These are phyloP conservation scores for Emmonsiellopsis sp. DNA, from an alignment of 2,329 filamentous ascomycete species.

Conservation along the genomic window DNA sequence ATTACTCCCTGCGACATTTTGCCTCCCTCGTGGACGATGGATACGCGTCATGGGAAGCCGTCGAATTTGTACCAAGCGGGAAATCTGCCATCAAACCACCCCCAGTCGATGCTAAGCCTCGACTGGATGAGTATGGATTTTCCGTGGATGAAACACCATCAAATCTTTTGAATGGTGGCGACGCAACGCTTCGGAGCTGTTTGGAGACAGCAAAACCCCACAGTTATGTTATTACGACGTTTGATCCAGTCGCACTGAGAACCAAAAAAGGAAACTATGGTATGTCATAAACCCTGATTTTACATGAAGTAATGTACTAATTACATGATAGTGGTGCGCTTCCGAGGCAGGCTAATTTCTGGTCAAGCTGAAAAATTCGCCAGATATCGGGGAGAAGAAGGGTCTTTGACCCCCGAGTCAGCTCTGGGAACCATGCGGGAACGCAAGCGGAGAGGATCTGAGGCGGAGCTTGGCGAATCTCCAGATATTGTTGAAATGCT, in stretches of 20 bases:
- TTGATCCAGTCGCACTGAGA: constrained; percentile 24
- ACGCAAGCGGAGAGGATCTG: background rate
- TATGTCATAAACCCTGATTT: constrained; percentile 13
- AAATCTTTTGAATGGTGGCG: constrained; percentile 32
- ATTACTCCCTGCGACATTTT: constrained; percentile 47
- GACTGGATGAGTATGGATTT: constrained; percentile 43
- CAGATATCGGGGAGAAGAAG: background rate
- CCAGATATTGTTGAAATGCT: background rate
- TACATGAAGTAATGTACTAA: constrained; percentile 7
- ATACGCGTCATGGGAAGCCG: constrained; percentile 46
- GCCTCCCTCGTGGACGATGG: constrained; percentile 43
- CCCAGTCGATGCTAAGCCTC: constrained; percentile 22
- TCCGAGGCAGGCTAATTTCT: background rate
- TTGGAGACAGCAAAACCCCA: constrained; percentile 23
- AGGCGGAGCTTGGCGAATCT: background rate
- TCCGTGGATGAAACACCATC: constrained; percentile 23
- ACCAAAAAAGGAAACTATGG: constrained; percentile 23
- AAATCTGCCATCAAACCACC: constrained; percentile 18
- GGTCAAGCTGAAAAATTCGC: background rate
- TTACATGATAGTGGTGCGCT: background rate
- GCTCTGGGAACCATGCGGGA: background rate
- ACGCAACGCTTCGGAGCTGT: constrained; percentile 36
- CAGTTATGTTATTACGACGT: constrained; percentile 25
- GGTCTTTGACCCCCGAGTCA: no score
- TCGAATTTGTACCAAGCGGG: constrained; percentile 28